These are phyloP conservation scores for Ophiocytium majus DNA, from an alignment of 352 stramenopile species.

Conservation along the genomic window DNA sequence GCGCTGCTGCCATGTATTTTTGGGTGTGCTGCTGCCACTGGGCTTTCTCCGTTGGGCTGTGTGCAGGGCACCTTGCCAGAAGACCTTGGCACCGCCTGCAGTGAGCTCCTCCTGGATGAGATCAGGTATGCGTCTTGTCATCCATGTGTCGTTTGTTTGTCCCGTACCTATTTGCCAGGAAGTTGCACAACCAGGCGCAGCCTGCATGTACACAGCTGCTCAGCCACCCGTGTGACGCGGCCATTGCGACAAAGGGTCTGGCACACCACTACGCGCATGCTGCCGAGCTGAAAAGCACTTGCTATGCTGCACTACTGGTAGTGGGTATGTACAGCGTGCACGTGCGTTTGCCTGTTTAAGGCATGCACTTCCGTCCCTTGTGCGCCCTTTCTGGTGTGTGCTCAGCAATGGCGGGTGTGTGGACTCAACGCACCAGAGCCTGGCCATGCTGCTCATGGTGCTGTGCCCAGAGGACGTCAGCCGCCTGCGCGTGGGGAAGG, in stretches of 20 bases:
- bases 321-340: no score
- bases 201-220: background rate
- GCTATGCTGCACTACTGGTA: background rate
- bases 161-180: no score
- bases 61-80: slow-evolving; percentile 79
- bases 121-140: slow-evolving; percentile 77
- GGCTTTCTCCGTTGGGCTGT: no score
- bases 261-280: background rate
- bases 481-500: slow-evolving; percentile 52
- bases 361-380: no score
- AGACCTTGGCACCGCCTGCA: slow-evolving; percentile 86
- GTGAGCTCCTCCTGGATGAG: slow-evolving; percentile 91
- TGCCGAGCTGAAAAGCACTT: background rate
- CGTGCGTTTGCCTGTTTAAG: no score
- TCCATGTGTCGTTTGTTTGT: no score
- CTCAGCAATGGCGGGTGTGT: slow-evolving; percentile 71
- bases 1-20: no score
- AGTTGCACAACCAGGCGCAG: no score
- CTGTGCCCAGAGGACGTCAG: slow-evolving; percentile 95
- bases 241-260: background rate
- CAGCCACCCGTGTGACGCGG: no score
- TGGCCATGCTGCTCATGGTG: slow-evolving; percentile 95
- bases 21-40: no score
- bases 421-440: slow-evolving; percentile 89
- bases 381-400: no score